These are phyloP conservation scores for Pseudopithomyces maydicus DNA, from an alignment of 2,329 filamentous ascomycete genomes.

Conservation along the genomic window DNA sequence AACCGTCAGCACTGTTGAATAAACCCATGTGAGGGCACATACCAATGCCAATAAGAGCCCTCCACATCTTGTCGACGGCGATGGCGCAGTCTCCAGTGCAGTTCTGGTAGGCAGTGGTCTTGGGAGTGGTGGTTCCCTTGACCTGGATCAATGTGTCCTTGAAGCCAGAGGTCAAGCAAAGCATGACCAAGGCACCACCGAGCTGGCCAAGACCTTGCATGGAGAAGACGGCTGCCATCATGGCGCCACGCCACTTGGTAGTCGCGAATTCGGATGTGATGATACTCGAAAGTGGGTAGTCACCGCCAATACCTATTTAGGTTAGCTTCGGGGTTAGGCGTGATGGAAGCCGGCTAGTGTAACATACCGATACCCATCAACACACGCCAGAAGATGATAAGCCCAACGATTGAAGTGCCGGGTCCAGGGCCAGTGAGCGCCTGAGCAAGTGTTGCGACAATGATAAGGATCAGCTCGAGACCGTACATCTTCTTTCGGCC, in stretches of 20 bases:
- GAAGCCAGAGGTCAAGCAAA: constrained; percentile 37
- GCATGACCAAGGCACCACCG: constrained; percentile 42
- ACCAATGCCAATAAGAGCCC: constrained; percentile 51
- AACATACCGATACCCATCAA: constrained; percentile 46
- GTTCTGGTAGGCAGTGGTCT: constrained; percentile 18
- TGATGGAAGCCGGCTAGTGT: constrained; percentile 26
- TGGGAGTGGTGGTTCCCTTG: background rate
- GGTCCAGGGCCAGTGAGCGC: constrained; percentile 40
- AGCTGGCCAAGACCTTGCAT: constrained; percentile 52
- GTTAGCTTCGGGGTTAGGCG: constrained; percentile 37
- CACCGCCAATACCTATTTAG: constrained; percentile 59
- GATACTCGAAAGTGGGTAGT: constrained; percentile 82
- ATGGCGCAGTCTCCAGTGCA: constrained; percentile 38
- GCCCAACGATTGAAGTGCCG: constrained; percentile 42
- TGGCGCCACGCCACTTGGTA: constrained; percentile 47
- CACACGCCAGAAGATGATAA: constrained; percentile 49
- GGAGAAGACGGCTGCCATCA: constrained; percentile 51
- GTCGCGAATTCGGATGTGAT: constrained; percentile 68
- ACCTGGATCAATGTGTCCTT: constrained; percentile 31
- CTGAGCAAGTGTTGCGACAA: constrained; percentile 46
- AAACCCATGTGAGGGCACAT: constrained; percentile 69
- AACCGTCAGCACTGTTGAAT: constrained; percentile 63
- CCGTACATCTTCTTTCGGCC: constrained; percentile 87
- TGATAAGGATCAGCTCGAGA: constrained; percentile 47
- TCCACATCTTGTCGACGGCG: constrained; percentile 49